These are phyloP conservation scores for Leptoxyphium fumago DNA, from an alignment of 2,329 filamentous ascomycete species.

Conservation along the genomic window DNA sequence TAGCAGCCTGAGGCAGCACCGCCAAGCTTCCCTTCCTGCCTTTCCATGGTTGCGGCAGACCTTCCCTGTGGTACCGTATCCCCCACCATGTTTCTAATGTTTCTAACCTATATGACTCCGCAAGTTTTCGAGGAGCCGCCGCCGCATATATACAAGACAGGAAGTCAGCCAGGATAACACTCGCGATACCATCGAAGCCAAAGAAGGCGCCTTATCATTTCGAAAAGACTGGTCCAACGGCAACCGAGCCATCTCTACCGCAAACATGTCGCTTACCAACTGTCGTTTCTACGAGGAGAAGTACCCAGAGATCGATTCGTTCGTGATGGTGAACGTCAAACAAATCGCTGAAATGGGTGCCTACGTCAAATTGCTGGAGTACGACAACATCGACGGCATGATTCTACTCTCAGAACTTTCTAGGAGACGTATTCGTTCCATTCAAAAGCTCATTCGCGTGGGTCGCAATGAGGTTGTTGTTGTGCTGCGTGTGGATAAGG, in stretches of 20 bases:
- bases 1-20: not conserved
- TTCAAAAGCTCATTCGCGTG: constrained; percentile 97
- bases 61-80: too few species aligned
- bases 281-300: constrained; percentile 97
- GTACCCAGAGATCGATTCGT: constrained; percentile 96
- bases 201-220: not conserved
- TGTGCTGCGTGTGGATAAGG: constrained; percentile 96
- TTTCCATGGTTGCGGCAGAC: too few species aligned
- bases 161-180: too few species aligned
- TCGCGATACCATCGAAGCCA: not conserved
- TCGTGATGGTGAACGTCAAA: constrained; percentile 99
- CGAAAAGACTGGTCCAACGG: not conserved
- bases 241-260: constrained; percentile 18
- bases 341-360: constrained; percentile 99
- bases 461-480: constrained; percentile 98
- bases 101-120: too few species aligned
- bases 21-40: not conserved
- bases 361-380: constrained; percentile 98
- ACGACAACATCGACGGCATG: constrained; percentile 99
- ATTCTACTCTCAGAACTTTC: constrained; percentile 96
- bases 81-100: too few species aligned
- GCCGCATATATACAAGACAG: too few species aligned
- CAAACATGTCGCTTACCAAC: constrained; percentile 86
- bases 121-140: too few species aligned
- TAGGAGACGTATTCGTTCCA: constrained; percentile 92